Evolutionary conservation across 306 rosid species (phyloP), one percentile per base, ranked within the genome.

Genomic region (Prunus campanulata): DNA sequence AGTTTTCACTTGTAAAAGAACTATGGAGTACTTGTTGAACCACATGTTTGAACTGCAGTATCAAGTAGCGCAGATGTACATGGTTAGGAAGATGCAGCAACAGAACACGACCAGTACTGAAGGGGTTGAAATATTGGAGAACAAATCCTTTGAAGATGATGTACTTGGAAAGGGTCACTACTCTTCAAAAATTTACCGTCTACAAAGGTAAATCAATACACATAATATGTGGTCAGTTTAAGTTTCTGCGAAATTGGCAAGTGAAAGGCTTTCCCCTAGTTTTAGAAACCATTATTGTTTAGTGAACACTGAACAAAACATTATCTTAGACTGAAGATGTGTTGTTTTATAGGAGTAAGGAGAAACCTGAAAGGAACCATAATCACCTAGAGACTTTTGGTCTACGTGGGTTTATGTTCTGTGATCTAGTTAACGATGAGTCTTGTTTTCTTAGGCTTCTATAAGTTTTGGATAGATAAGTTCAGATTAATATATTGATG

Each of bases 41-140:
- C 35, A 47, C 47, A 44, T 47, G 15, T 48, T 75, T 24, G 56
- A 20, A 61, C 22, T 81, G 77, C 81, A 85, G 88, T 85, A 76
- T 49, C 86, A 76, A 55, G 74, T 82, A n/a, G 86, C 86, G 8
- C 86, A 82, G 82, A 77, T 74, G 47, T 85, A 85, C 56, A 70
- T 79, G 86, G 85, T 81, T 52, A 74, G 27, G 79, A 85, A 79
- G 81, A 85, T 85, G 88, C 85, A 83, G 76, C 82, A 85, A 68
- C 85, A 79, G 86, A 83, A 42, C 84, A 78, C 88, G 1, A 76
- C 75, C 12, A 80, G 74, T 18, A 48, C 71, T 1, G 88, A 85
- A 82, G 88, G 88, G n/a, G 83, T 85, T 44, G 88, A 78, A 79
- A 48, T 82, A 12, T 8, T 82, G 13, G 88, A 79, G 82, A 81